phyloP scores from a whole-genome alignment of 805 yeast species.

The Ogataea paradorogensis region DNA sequence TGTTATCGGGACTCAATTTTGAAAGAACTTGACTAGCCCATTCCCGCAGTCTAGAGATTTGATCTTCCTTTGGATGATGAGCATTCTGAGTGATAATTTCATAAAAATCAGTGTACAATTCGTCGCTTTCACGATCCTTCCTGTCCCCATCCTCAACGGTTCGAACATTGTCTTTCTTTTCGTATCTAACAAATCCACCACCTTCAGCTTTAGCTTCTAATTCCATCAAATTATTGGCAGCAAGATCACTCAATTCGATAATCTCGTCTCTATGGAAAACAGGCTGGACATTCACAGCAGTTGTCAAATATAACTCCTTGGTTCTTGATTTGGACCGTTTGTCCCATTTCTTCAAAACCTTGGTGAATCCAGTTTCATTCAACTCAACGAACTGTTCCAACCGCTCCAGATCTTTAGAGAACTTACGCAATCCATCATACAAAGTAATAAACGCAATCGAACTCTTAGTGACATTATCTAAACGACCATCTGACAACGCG shows the following conservation, averaged over 20 bases:
- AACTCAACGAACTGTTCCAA: conserved; percentile 91
- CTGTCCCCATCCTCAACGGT: neutral
- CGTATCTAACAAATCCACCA: conserved; percentile 30
- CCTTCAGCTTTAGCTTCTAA: conserved; percentile 64
- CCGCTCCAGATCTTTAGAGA: conserved; percentile 82
- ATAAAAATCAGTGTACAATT: conserved; percentile 65
- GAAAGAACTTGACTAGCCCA: conserved; percentile 45
- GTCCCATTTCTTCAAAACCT: conserved; percentile 97
- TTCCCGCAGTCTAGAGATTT: conserved; percentile 28
- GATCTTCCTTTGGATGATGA: conserved; percentile 35
- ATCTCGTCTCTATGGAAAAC: conserved; percentile 89
- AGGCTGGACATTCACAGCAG: conserved; percentile 96
- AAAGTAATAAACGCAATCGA: conserved; percentile 78
- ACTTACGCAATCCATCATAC: conserved; percentile 85
- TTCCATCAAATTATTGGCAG: conserved; percentile 65
- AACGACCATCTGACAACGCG: conserved; percentile 40
- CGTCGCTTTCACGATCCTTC: conserved; percentile 51
- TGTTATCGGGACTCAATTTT: conserved; percentile 39
- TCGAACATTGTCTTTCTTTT: conserved; percentile 11
- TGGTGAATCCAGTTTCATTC: conserved; percentile 93
- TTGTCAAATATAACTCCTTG: conserved; percentile 83
- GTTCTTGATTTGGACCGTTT: conserved; percentile 93
- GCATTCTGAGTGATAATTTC: conserved; percentile 35
- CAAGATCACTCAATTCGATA: conserved; percentile 76
- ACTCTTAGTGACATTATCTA: conserved; percentile 48